Evolutionary conservation across 2,329 filamentous ascomycete genomes (phyloP).

Genomic region (Epichloe uncinata): DNA sequence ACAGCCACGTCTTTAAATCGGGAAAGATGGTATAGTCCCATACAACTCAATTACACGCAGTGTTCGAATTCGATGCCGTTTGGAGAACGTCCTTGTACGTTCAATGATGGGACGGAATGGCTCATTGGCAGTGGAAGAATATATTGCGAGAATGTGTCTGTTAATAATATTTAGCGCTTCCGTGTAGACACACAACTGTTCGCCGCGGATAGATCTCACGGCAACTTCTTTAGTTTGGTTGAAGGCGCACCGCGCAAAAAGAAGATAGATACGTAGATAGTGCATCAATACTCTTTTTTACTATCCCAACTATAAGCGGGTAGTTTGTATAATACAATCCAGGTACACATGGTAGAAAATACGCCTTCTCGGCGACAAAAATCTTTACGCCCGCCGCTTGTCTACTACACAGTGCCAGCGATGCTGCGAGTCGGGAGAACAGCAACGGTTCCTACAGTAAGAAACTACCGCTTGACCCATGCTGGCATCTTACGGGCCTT

Average conservation of each 20-base stretch:
- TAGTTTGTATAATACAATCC: constrained; percentile 2
- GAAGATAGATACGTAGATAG: background rate
- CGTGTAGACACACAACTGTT: background rate
- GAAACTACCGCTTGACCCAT: constrained; percentile 72
- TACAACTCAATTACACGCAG: background rate
- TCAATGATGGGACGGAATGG: too few relatives aligned
- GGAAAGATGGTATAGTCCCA: too few relatives aligned
- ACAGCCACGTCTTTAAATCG: too few relatives aligned
- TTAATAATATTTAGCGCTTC: background rate
- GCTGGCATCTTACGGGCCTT: constrained; percentile 97
- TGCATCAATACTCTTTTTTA: background rate
- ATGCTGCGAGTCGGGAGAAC: background rate
- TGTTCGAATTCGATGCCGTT: background rate
- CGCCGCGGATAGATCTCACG: background rate
- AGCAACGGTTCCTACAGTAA: background rate
- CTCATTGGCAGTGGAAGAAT: too few relatives aligned
- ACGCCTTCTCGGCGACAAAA: background rate
- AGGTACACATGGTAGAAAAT: background rate
- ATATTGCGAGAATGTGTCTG: background rate
- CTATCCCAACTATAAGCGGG: background rate
- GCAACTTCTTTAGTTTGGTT: background rate
- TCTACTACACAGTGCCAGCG: background rate
- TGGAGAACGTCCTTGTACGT: too few relatives aligned
- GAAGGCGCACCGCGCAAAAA: background rate
- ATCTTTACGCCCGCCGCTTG: background rate